phyloP scores from a whole-genome alignment of 2,329 filamentous ascomycete species.

The Aspergillus sp. region DNA sequence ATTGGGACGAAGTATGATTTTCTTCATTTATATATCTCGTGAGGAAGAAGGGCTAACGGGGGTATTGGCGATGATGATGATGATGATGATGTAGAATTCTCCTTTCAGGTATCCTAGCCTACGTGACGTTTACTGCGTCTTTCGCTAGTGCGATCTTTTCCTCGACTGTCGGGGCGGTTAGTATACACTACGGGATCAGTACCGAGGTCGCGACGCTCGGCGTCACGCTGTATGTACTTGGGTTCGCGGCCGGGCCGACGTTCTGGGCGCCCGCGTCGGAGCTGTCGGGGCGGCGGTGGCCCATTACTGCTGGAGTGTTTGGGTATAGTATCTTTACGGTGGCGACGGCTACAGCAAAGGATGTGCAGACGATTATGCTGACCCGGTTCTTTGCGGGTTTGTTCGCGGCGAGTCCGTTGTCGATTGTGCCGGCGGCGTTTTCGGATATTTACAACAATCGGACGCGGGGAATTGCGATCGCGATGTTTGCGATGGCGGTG shows the following conservation, averaged over 20 bases:
- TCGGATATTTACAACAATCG: constrained; percentile 55
- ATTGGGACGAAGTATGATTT: constrained; percentile 47
- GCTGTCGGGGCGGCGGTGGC: constrained; percentile 58
- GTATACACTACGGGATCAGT: constrained; percentile 49
- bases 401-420: constrained; percentile 47
- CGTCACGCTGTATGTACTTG: constrained; percentile 51
- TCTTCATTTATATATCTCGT: no score
- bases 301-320: constrained; percentile 48
- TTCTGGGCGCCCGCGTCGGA: constrained; percentile 65
- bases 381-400: constrained; percentile 51
- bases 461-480: constrained; percentile 45
- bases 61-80: neutral
- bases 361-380: constrained; percentile 45
- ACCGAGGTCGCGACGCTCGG: constrained; percentile 48
- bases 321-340: constrained; percentile 49
- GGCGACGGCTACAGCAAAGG: constrained; percentile 45
- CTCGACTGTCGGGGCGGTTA: constrained; percentile 59
- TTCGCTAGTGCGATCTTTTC: constrained; percentile 67
- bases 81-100: neutral
- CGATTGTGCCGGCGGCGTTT: constrained; percentile 46
- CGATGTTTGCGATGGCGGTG: constrained; percentile 53
- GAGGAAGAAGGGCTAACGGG: no score
- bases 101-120: constrained; percentile 33
- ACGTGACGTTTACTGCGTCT: constrained; percentile 53
- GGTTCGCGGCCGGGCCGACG: constrained; percentile 61